These are phyloP conservation scores for Rhynchospora tenuis DNA, from an alignment of 176 grass and related monocot genomes.

Conservation along the genomic window DNA sequence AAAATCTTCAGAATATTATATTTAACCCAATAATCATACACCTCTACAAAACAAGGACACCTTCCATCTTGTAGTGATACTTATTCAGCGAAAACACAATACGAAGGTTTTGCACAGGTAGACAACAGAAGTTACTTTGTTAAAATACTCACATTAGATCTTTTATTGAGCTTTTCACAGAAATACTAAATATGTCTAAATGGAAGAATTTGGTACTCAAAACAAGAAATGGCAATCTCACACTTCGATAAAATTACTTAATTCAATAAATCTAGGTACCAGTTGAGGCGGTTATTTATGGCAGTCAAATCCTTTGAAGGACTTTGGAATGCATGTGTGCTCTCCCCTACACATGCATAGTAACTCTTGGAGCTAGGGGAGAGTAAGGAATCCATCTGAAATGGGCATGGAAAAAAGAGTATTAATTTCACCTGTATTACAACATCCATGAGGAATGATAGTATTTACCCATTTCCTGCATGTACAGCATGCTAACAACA, in stretches of 20 bases:
- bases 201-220: background rate
- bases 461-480: background rate
- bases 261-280: slow-evolving; percentile 28
- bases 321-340: slow-evolving; percentile 94
- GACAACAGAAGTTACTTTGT: background rate
- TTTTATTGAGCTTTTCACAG: background rate
- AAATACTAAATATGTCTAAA: background rate
- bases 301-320: slow-evolving; percentile 91
- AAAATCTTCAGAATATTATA: background rate
- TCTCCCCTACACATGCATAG: slow-evolving; percentile 92
- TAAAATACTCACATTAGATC: background rate
- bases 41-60: background rate
- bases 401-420: background rate
- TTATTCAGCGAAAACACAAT: background rate
- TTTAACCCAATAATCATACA: background rate
- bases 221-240: background rate
- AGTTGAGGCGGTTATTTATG: slow-evolving; percentile 84
- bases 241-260: background rate
- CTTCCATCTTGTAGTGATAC: background rate
- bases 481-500: background rate
- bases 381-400: slow-evolving; percentile 88
- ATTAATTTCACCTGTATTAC: background rate
- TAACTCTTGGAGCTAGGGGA: slow-evolving; percentile 99
- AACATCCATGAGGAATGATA: background rate
- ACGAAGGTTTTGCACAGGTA: background rate